Conservation (phyloP, 2,329 filamentous ascomycete species). For the Botryotinia narcissicola region DNA sequence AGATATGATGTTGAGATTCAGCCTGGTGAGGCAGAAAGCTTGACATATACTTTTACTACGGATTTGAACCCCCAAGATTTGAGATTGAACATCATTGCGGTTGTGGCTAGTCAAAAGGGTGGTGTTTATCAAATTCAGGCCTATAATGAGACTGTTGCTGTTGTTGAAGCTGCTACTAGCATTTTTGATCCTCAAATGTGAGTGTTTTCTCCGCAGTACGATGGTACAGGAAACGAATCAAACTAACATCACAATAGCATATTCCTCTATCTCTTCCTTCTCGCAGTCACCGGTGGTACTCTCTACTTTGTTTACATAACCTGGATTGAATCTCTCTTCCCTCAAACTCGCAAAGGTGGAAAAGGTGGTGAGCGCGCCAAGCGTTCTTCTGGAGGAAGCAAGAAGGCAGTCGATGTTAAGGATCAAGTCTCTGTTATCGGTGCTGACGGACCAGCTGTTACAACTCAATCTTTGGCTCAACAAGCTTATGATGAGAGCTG, state of each 20-base stretch:
- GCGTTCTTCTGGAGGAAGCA: slow-evolving; percentile 58
- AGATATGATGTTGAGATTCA: slow-evolving; percentile 72
- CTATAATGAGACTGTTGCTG: slow-evolving; percentile 77
- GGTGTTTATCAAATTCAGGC: slow-evolving; percentile 73
- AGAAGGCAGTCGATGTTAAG: slow-evolving; percentile 59
- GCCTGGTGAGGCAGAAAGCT: slow-evolving; percentile 69
- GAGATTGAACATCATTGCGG: slow-evolving; percentile 70
- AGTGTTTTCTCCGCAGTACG: not conserved
- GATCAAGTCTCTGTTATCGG: slow-evolving; percentile 63
- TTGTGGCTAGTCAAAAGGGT: slow-evolving; percentile 66
- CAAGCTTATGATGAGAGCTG: slow-evolving; percentile 39
- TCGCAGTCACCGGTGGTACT: slow-evolving; percentile 72
- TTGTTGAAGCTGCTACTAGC: slow-evolving; percentile 88
- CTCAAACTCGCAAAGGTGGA: slow-evolving; percentile 67
- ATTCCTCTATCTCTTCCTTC: slow-evolving; percentile 94
- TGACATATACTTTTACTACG: slow-evolving; percentile 81
- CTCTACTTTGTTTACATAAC: slow-evolving; percentile 98
- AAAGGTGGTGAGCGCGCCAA: slow-evolving; percentile 48
- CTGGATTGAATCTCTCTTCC: slow-evolving; percentile 95
- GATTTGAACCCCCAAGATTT: slow-evolving; percentile 94
- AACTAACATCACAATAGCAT: slow-evolving; percentile 58
- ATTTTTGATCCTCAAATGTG: slow-evolving; percentile 91
- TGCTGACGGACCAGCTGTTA: slow-evolving; percentile 46
- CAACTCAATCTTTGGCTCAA: slow-evolving; percentile 34
- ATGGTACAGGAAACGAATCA: not conserved